Base-by-base conservation (phyloP, 2,329 filamentous ascomycete genomes). In the Alternaria alternata region DNA sequence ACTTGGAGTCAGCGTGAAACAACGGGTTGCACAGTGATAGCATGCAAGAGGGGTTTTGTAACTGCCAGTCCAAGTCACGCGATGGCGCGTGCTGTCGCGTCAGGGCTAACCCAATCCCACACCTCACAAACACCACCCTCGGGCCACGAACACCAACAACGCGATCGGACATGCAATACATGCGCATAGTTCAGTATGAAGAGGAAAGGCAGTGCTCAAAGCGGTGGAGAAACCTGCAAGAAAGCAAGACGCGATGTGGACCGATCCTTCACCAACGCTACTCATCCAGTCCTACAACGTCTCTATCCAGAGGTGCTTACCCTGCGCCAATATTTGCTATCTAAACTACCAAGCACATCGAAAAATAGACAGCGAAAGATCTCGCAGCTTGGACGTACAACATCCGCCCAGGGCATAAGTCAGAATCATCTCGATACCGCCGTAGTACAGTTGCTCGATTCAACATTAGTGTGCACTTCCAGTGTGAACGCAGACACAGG, bases 261-360 rank as follows among this genome's bases (percentile, higher is more conserved):
- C 75, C 73, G 76, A 76, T 77, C 75, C 72, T 54, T 69, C 61
- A n/a, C 65, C 49, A 43, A 57, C 60, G 70, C 81, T 54, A 77
- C 80, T 58, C 89, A 92, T 73, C 86, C 87, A 54, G 84, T 95
- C 34, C 82, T 96, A 57, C 83, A 83, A 46, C 85, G 86, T 62
- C 91, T 89, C 79, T 96, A 93, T 78, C 79, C 84, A 7, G 79
- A 84, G 47, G 85, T 93, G 12, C 77, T 87, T 56, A 88, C 88
- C 0, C 81, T 97, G 58, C 88, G 92, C 69, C 83, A 90, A 59
- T 91, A 92, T 79, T 81, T 94, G 64, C 81, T 94, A 48, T 81
- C 82, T 20, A 86, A 83, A 61, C 84, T 96, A 11, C 90, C 91
- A 0, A 66, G 77, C n/a, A 83, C 87, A 11, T 94, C 92, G 5